Conservation (phyloP, 2,329 filamentous ascomycete species). For the Emericellopsis atlantica region DNA sequence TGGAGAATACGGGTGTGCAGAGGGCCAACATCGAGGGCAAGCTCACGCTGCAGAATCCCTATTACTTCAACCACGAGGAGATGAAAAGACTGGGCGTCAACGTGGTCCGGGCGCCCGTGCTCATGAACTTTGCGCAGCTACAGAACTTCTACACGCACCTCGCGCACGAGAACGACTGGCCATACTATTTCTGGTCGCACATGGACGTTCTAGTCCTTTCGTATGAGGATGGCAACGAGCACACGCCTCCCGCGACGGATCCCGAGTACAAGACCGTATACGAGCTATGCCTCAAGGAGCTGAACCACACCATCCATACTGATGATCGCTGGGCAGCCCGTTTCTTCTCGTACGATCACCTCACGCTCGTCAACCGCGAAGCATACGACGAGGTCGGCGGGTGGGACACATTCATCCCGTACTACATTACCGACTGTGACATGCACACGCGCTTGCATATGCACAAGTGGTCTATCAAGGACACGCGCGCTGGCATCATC, state of each 20-base stretch:
- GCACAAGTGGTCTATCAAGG: conserved; percentile 26
- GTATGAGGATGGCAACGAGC: conserved; percentile 23
- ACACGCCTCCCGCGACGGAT: conserved; percentile 17
- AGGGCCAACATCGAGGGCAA: conserved; percentile 33
- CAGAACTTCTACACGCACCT: conserved; percentile 40
- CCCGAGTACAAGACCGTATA: conserved; percentile 27
- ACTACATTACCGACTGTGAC: conserved; percentile 45
- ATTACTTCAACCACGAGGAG: conserved; percentile 38
- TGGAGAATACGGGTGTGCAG: conserved; percentile 47
- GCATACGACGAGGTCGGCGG: conserved; percentile 36
- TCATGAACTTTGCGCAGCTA: conserved; percentile 40
- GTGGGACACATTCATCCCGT: conserved; percentile 46
- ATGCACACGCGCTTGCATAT: conserved; percentile 35
- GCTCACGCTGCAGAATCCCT: conserved; percentile 40
- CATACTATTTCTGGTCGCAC: conserved; percentile 43
- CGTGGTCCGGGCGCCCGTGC: conserved; percentile 34
- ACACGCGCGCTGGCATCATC: conserved; percentile 26
- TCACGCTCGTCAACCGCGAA: conserved; percentile 41
- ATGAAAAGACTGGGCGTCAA: conserved; percentile 38
- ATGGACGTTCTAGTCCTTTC: conserved; percentile 36
- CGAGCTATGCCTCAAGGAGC: conserved; percentile 21
- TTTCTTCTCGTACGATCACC: conserved; percentile 47
- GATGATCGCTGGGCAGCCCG: conserved; percentile 33
- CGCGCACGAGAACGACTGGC: conserved; percentile 28
- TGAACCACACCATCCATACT: conserved; percentile 14